phyloP scores from a whole-genome alignment of 2,329 filamentous ascomycete genomes.

The Monosporascus ibericus region DNA sequence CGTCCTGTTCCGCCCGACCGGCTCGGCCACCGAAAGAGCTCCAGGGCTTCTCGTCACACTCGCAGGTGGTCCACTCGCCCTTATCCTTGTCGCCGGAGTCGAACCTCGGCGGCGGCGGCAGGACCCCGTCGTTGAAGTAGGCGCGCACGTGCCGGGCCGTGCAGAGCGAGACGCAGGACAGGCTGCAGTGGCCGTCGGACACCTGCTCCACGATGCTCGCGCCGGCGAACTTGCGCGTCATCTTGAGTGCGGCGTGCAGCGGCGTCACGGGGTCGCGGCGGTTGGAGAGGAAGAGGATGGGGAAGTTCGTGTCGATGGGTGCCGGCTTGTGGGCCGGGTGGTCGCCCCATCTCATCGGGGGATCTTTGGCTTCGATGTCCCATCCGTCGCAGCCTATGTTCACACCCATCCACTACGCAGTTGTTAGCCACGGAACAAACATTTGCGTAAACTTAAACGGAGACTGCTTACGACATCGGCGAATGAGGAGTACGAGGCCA shows the following conservation, averaged over 20 bases:
- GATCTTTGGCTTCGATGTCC: slow-evolving; percentile 25
- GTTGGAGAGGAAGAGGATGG: slow-evolving; percentile 52
- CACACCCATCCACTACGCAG: slow-evolving; percentile 22
- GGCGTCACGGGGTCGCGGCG: slow-evolving; percentile 56
- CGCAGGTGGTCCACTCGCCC: slow-evolving; percentile 20
- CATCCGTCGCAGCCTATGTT: slow-evolving; percentile 30
- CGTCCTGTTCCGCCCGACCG: too few relatives aligned
- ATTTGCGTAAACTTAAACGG: too few relatives aligned
- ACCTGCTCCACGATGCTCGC: slow-evolving; percentile 32
- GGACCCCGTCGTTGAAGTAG: slow-evolving; percentile 29
- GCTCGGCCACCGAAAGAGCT: slow-evolving; percentile 1
- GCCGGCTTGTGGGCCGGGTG: slow-evolving; percentile 22
- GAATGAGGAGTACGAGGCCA: slow-evolving; percentile 27
- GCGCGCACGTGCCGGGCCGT: slow-evolving; percentile 27
- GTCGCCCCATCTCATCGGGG: slow-evolving; percentile 25
- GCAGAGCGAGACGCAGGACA: slow-evolving; percentile 29
- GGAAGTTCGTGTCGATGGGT: slow-evolving; percentile 40
- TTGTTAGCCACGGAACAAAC: slow-evolving; percentile 14
- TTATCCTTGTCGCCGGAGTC: slow-evolving; percentile 12
- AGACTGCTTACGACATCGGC: slow-evolving; percentile 28
- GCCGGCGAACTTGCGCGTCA: slow-evolving; percentile 30
- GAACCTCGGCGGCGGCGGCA: slow-evolving; percentile 23
- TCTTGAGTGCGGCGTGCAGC: slow-evolving; percentile 37
- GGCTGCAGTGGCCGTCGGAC: slow-evolving; percentile 29
- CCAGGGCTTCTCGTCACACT: slow-evolving; percentile 24